Base-by-base conservation (phyloP, 495 filamentous ascomycete species). In the Xanthoparmelia taractica region DNA sequence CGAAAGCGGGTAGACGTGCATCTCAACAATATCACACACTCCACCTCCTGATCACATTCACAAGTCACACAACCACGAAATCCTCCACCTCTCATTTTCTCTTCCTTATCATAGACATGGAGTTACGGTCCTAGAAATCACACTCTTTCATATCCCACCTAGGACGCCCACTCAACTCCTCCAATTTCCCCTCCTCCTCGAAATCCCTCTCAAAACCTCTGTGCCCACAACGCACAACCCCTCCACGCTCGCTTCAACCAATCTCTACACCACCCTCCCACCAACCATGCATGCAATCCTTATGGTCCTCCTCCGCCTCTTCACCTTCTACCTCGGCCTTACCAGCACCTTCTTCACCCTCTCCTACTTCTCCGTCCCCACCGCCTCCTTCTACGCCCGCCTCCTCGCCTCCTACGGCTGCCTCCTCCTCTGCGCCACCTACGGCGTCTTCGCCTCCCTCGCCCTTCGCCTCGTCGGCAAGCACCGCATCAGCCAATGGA, bases 401-500 rank as follows among this genome's bases (percentile, higher is more conserved):
- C 66, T 80, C n/a, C 73, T 92, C 67, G 83, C 85, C 63, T 79
- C 82, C 55, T 87, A 87, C 72, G 64, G 83, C 65, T 74, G 79
- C 33, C 73, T 92, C 57, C 38, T 86, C 58, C 66, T 81, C 29
- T 84, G 84, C 76, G 87, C 93, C 13, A 72, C 74, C 57, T 96
- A 93, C 76, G 94, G 95, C 60, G 88, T 91, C 59, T 37, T 89
- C 58, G 85, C 84, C 27, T 90, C 88, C 20, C 82, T 92, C 60
- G 64, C 83, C 48, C 78, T 98, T 40, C 86, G 89, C 40, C 70
- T 88, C 20, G 70, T 85, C 43, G 91, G 91, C 57, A 81, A 86
- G 66, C 84, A 83, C 62, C 85, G 87, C 61, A 81, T 91, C 63
- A 84, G 89, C 45, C 94, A 97, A 79, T 96, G 90, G 89, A 85